Evolutionary conservation across 345 rosid genomes (phyloP).

Genomic region (Cochlearia excelsa): DNA sequence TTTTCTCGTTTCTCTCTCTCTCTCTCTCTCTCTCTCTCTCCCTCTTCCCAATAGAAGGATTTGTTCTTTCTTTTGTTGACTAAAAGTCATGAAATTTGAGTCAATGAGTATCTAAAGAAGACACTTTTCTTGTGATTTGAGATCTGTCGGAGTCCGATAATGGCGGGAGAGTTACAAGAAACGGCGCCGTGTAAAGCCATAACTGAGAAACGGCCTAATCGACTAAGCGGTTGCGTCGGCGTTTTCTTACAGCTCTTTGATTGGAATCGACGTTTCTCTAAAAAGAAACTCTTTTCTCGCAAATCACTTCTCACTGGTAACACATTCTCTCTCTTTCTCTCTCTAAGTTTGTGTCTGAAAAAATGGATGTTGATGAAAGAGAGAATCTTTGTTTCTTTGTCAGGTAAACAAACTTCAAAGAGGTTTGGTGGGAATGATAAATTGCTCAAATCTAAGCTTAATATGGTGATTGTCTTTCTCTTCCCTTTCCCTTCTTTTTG

Average conservation of each 20-base stretch:
- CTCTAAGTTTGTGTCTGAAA: conserved; percentile 4
- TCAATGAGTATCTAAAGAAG: conserved; percentile 22
- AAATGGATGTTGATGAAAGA: not conserved
- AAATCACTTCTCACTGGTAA: conserved; percentile 77
- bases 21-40: not conserved
- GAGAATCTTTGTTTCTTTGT: conserved; percentile 16
- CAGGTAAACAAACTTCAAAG: conserved; percentile 55
- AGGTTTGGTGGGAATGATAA: conserved; percentile 77
- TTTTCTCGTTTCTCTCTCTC: not conserved
- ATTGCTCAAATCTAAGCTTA: conserved; percentile 74
- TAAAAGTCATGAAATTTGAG: conserved; percentile 8
- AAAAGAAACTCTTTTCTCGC: conserved; percentile 75
- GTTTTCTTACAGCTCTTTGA: conserved; percentile 87
- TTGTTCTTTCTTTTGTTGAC: not conserved
- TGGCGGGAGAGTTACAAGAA: conserved; percentile 53
- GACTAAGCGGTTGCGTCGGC: conserved; percentile 82
- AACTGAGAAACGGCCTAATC: conserved; percentile 60
- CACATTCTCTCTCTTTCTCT: conserved; percentile 1
- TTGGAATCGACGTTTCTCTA: conserved; percentile 81
- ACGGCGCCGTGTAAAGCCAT: conserved; percentile 53
- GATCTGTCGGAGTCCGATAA: not conserved
- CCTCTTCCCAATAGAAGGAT: not conserved
- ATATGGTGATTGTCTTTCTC: conserved; percentile 44
- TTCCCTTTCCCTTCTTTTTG: not conserved
- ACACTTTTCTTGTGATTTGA: not conserved